A percentile compares a stretch with the other conserved stretches of the same genome.
Conservation (phyloP, 148 eudicot genomes). For the Bassia scoparia region DNA sequence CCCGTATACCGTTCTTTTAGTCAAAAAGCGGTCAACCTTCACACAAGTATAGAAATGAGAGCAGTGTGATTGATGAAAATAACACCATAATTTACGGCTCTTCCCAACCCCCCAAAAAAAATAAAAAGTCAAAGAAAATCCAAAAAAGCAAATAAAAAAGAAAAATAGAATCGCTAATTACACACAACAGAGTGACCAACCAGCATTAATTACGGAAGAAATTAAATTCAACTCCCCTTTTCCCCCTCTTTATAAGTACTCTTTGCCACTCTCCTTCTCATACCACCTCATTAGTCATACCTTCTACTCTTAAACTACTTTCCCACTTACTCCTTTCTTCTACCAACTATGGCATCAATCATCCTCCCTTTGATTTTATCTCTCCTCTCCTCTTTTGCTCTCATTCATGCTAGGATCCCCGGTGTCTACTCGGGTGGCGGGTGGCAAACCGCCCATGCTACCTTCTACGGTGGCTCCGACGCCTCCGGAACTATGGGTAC, state of each 20-base stretch:
- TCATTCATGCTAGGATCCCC: conserved; percentile 43
- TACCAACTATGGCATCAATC: conserved; percentile 12
- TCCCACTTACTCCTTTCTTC: not conserved
- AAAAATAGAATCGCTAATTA: not conserved
- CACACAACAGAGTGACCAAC: conserved; percentile 21
- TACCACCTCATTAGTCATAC: conserved; percentile 15
- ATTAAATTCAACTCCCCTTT: conserved; percentile 18
- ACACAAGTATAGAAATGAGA: too few species aligned
- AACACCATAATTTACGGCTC: conserved; percentile 1
- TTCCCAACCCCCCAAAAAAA: not conserved
- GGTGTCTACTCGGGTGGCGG: conserved; percentile 58
- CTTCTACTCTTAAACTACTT: not conserved
- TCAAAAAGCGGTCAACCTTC: too few species aligned
- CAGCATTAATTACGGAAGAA: conserved; percentile 27
- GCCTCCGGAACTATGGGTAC: conserved; percentile 96
- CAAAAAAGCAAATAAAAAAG: not conserved
- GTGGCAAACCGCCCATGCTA: conserved; percentile 83
- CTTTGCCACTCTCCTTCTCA: conserved; percentile 29
- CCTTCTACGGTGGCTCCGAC: conserved; percentile 88
- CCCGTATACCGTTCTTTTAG: too few species aligned
- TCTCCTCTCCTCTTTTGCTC: conserved; percentile 7
- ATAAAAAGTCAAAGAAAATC: conserved; percentile 2
- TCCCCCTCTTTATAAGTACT: conserved; percentile 37
- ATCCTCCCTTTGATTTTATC: conserved; percentile 1
- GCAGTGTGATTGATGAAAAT: not conserved